phyloP scores from a whole-genome alignment of 352 stramenopile genomes.

The Phytophthora crassamura region DNA sequence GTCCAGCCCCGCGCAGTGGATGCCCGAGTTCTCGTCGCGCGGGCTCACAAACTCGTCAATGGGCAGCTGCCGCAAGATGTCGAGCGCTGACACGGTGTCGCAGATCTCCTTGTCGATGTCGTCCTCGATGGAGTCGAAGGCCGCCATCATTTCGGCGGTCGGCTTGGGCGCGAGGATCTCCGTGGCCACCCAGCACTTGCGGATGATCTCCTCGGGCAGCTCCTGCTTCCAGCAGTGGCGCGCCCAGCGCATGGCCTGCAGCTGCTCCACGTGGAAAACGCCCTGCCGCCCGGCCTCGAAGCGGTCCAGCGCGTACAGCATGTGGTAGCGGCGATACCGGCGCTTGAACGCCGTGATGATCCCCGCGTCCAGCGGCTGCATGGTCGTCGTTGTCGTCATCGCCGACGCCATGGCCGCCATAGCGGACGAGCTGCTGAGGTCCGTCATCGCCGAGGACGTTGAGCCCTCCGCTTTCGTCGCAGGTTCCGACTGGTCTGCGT shows the following conservation, averaged over 20 bases:
- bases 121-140: conserved; percentile 49
- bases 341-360: conserved; percentile 61
- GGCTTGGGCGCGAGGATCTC: conserved; percentile 39
- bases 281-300: conserved; percentile 53
- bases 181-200: conserved; percentile 49
- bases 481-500: conserved; percentile 12
- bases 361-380: conserved; percentile 51
- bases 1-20: conserved; percentile 53
- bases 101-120: conserved; percentile 58
- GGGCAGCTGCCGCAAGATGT: conserved; percentile 48
- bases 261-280: conserved; percentile 54
- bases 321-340: conserved; percentile 58
- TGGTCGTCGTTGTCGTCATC: conserved; percentile 27
- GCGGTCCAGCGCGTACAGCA: conserved; percentile 60
- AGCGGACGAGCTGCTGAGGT: conserved; percentile 16
- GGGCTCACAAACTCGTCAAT: conserved; percentile 62
- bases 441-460: neutral
- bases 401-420: conserved; percentile 22
- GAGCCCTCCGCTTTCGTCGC: conserved; percentile 10
- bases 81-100: conserved; percentile 47
- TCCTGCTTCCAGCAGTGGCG: conserved; percentile 55
- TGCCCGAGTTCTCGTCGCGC: conserved; percentile 47
- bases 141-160: conserved; percentile 26
- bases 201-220: conserved; percentile 40
- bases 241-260: conserved; percentile 64